A percentile compares a stretch with the other conserved stretches of the same genome.
phyloP scores from a whole-genome alignment of 2,329 filamentous ascomycete genomes.

The Pseudocercospora pini-densiflorae region DNA sequence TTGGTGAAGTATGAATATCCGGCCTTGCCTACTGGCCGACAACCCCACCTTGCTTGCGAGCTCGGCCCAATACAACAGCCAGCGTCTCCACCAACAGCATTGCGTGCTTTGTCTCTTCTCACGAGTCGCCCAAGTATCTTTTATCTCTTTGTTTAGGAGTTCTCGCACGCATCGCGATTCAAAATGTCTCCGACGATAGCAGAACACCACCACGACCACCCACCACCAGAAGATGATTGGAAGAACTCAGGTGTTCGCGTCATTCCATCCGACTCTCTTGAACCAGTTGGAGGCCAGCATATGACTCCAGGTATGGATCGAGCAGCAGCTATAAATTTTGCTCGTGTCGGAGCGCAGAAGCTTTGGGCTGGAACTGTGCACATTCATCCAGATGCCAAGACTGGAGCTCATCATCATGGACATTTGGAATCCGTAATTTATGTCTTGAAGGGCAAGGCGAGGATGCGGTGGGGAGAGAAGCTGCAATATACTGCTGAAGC shows the following conservation, averaged over 20 bases:
- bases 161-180: background rate
- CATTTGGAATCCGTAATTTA: constrained; percentile 54
- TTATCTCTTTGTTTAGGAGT: background rate
- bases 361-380: constrained; percentile 53
- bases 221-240: constrained; percentile 42
- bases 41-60: background rate
- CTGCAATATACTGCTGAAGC: constrained; percentile 52
- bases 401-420: constrained; percentile 52
- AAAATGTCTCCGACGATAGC: background rate
- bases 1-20: background rate
- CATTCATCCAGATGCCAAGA: constrained; percentile 52
- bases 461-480: constrained; percentile 53
- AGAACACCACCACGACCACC: constrained; percentile 22
- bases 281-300: constrained; percentile 43
- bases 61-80: background rate
- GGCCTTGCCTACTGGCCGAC: background rate
- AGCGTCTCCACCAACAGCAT: background rate
- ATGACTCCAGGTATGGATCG: constrained; percentile 51
- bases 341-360: constrained; percentile 50
- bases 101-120: background rate
- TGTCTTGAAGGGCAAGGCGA: constrained; percentile 49
- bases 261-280: constrained; percentile 47
- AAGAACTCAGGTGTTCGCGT: constrained; percentile 49
- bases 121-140: background rate
- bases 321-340: constrained; percentile 51